These are phyloP conservation scores for Rubia balearica DNA, from an alignment of 305 asterid species.

Conservation along the genomic window DNA sequence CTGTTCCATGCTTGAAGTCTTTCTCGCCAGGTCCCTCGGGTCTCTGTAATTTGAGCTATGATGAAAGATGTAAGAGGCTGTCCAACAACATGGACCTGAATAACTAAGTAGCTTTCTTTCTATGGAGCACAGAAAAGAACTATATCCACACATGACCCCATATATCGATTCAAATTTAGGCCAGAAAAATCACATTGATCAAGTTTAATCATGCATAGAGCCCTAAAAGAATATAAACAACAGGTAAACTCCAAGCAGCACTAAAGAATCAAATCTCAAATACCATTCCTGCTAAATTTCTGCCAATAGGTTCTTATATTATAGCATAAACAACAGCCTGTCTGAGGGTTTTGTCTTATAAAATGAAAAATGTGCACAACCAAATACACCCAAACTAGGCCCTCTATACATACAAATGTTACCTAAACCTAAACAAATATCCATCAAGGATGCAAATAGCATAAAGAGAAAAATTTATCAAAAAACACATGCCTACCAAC, in stretches of 20 bases:
- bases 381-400: background rate
- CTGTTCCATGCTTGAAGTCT: conserved; percentile 79
- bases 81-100: conserved; percentile 10
- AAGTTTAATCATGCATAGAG: background rate
- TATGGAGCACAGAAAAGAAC: background rate
- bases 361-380: background rate
- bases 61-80: conserved; percentile 21
- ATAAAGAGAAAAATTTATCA: background rate
- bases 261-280: conserved; percentile 1
- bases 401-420: background rate
- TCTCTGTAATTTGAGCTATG: conserved; percentile 46
- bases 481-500: conserved; percentile 27
- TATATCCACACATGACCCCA: background rate
- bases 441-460: background rate
- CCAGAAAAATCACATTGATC: background rate
- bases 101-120: background rate
- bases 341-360: background rate
- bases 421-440: background rate
- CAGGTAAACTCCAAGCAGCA: background rate
- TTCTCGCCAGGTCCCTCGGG: conserved; percentile 82
- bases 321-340: background rate
- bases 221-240: background rate
- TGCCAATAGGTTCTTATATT: background rate
- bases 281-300: background rate
- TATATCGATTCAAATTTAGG: background rate